Evolutionary conservation across 2,329 filamentous ascomycete genomes (phyloP), one percentile per base, ranked within the genome.

Genomic region (Trichoderma sp.): DNA sequence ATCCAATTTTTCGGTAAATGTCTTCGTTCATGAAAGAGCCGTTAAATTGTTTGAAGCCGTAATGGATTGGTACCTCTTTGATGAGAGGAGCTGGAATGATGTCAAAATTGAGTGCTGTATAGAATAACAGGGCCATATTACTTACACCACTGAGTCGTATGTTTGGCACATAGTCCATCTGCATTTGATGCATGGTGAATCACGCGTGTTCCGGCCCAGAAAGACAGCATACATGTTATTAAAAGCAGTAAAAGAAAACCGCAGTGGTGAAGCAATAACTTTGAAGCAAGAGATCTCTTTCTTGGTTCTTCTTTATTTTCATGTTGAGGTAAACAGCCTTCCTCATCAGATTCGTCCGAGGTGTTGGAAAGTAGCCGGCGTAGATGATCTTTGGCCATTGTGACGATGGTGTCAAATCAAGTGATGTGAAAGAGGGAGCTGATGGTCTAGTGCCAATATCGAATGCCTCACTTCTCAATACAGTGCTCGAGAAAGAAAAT

Each of bases 11-110:
- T 2, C 86, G 82, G 72, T 84, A 89, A 17, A 84, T 75, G 29
- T 83, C 84, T 70, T 87, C 82, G 0, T 85, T 77, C 65, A 87
- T 71, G 22, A 89, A 85, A 0, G 83, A 84, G 0, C 86, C 87
- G 69, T 89, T 87, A 74, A 88, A 89, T 2, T 70, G 70, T 60
- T 80, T 74, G 15, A 67, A 58, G 2, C 67, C 29, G 64, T 81
- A 80, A 15, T 71, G 71, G 45, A 80, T 72, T 15, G 70, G 53
- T 5, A 81, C 74, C 12, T 80, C 74, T 4, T 73, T 70, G 0
- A 81, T 69, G 2, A 81, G 60, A 2, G 80, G 77, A 13, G 78
- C 78, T 79, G 19, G 2, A 19, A 15, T 5, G 12, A 1, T 19
- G 35, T 5, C 4, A 17, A 2, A 19, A 37, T 34, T 39, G 32